phyloP scores from a whole-genome alignment of 495 filamentous ascomycete genomes.

The Trichoderma gamsii region DNA sequence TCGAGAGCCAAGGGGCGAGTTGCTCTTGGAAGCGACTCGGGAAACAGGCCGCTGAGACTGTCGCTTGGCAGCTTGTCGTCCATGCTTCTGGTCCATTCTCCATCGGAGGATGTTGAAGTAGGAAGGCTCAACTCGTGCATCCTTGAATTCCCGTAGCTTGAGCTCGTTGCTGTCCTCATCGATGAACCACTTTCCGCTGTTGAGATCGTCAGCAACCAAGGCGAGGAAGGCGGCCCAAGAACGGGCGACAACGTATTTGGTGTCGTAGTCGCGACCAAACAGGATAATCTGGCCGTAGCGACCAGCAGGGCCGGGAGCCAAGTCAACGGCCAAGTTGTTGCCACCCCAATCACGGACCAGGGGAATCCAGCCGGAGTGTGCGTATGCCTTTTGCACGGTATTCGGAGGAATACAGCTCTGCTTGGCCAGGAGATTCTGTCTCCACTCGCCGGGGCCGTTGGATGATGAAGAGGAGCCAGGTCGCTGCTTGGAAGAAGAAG shows the following conservation, averaged over 20 bases:
- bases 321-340: constrained; percentile 90
- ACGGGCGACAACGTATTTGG: constrained; percentile 90
- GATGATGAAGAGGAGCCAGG: constrained; percentile 34
- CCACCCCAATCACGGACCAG: constrained; percentile 96
- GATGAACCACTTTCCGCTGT: constrained; percentile 76
- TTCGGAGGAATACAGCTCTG: constrained; percentile 85
- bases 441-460: constrained; percentile 61
- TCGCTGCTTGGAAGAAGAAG: constrained; percentile 43
- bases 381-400: constrained; percentile 87
- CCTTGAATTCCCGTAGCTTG: constrained; percentile 86
- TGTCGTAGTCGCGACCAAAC: constrained; percentile 95
- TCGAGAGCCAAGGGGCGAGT: constrained; percentile 32
- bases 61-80: constrained; percentile 48
- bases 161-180: constrained; percentile 90
- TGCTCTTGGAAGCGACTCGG: constrained; percentile 13
- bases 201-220: constrained; percentile 80
- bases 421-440: constrained; percentile 73
- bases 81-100: constrained; percentile 90
- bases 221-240: constrained; percentile 90
- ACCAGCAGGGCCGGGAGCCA: constrained; percentile 84
- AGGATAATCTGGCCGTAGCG: constrained; percentile 96
- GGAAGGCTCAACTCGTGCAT: constrained; percentile 77
- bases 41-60: constrained; percentile 23
- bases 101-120: constrained; percentile 94
- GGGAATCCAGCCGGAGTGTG: constrained; percentile 93